Evolutionary conservation across 1,284 basidiomycete genomes (phyloP).

Genomic region (Leccinum subspadiceum): DNA sequence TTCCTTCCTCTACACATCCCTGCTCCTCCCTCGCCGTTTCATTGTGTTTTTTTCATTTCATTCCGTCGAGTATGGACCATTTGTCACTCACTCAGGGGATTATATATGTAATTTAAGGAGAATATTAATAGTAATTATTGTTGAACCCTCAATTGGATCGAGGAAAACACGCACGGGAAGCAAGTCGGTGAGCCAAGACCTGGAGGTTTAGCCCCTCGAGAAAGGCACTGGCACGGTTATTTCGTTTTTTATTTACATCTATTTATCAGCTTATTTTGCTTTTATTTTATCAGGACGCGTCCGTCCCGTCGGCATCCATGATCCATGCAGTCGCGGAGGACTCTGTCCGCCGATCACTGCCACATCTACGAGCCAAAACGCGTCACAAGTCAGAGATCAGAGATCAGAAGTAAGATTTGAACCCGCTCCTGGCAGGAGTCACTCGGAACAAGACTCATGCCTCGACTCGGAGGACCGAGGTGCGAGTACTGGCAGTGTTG

Average conservation of each 20-base stretch:
- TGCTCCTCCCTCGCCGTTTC: background rate
- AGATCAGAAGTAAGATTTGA: background rate
- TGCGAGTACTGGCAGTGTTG: background rate
- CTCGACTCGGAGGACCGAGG: conserved; percentile 5
- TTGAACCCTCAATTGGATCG: background rate
- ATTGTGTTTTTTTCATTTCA: conserved; percentile 9
- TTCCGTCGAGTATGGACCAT: conserved; percentile 30
- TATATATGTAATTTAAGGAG: conserved; percentile 28
- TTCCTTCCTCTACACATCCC: background rate
- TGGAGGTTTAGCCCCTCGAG: background rate
- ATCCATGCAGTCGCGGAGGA: background rate
- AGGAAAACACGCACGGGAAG: background rate
- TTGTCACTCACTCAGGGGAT: conserved; percentile 21
- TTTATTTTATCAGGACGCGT: background rate
- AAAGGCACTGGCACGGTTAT: background rate
- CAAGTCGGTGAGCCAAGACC: background rate
- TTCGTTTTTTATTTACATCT: background rate
- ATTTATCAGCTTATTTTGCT: background rate
- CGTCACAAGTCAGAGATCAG: background rate
- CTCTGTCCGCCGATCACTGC: background rate
- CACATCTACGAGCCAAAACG: background rate
- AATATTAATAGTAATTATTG: background rate
- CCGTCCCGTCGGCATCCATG: background rate
- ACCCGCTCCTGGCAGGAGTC: background rate
- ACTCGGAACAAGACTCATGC: conserved; percentile 11